Evolutionary conservation across 371 early-diverging fungal species (phyloP).

Genomic region (Apophysomyces trapeziformis): DNA sequence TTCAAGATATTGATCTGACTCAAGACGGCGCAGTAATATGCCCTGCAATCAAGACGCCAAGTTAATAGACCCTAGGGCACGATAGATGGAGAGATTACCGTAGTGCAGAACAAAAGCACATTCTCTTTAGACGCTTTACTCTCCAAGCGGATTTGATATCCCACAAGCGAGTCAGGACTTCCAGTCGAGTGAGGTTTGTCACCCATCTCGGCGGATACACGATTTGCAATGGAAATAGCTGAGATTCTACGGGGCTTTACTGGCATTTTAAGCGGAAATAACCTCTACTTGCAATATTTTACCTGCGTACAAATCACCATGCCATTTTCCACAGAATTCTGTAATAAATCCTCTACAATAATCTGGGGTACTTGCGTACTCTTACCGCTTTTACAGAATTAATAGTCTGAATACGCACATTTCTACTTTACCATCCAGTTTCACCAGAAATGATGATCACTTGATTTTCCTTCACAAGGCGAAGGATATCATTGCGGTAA

Average conservation of each 20-base stretch:
- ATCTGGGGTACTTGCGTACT: slow-evolving; percentile 93
- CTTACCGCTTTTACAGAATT: slow-evolving; percentile 68
- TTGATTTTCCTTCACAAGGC: slow-evolving; percentile 57
- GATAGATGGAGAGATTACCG: slow-evolving; percentile 36
- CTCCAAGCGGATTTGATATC: slow-evolving; percentile 87
- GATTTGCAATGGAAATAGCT: slow-evolving; percentile 89
- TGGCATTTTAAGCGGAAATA: background rate
- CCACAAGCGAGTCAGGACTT: slow-evolving; percentile 65
- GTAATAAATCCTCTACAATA: slow-evolving; percentile 68
- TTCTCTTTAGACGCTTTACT: slow-evolving; percentile 57
- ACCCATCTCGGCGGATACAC: slow-evolving; percentile 86
- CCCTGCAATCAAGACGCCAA: slow-evolving; percentile 40
- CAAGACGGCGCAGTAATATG: slow-evolving; percentile 72
- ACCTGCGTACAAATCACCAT: slow-evolving; percentile 89
- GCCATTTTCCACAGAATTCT: slow-evolving; percentile 29
- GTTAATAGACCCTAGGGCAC: no score
- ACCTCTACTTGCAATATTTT: slow-evolving; percentile 18
- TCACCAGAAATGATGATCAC: slow-evolving; percentile 87
- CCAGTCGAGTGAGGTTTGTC: slow-evolving; percentile 58
- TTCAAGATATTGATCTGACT: slow-evolving; percentile 61
- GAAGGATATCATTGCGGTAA: slow-evolving; percentile 61
- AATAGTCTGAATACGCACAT: background rate
- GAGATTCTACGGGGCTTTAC: slow-evolving; percentile 89
- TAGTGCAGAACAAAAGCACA: slow-evolving; percentile 76
- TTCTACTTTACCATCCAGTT: slow-evolving; percentile 73